phyloP scores from a whole-genome alignment of 345 rosid genomes.

The Raphanus raphanistrum region DNA sequence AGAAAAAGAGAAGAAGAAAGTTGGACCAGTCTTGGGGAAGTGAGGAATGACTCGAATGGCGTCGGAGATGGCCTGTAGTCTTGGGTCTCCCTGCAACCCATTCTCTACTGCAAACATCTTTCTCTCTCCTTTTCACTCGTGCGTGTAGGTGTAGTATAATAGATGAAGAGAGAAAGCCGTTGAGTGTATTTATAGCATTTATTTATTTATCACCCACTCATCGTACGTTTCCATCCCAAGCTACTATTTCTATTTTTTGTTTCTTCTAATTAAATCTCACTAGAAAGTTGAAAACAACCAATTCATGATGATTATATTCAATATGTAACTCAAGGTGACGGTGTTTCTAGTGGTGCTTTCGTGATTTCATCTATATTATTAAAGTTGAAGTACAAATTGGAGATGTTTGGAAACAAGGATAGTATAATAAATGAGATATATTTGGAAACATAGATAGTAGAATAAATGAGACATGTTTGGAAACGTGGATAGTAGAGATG shows the following conservation, averaged over 20 bases:
- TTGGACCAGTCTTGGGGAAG: slow-evolving; percentile 40
- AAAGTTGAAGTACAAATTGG: no score
- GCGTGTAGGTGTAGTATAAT: background rate
- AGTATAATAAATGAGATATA: no score
- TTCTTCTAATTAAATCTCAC: background rate
- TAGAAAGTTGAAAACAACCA: background rate
- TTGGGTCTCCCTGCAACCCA: slow-evolving; percentile 41
- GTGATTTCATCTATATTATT: no score
- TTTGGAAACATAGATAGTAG: no score
- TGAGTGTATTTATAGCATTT: slow-evolving; percentile 25
- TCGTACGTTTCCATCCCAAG: slow-evolving; percentile 22
- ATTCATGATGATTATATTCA: background rate
- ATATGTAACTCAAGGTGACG: background rate
- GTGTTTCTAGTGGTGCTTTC: background rate
- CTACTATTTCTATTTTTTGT: background rate
- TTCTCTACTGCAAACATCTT: slow-evolving; percentile 42
- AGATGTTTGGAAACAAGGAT: no score
- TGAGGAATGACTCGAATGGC: slow-evolving; percentile 45
- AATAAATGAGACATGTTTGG: no score
- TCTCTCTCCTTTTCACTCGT: slow-evolving; percentile 7
- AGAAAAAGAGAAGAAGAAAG: background rate
- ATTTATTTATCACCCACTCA: slow-evolving; percentile 20
- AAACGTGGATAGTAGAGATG: no score
- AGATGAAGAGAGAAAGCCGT: slow-evolving; percentile 13
- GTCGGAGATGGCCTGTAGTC: slow-evolving; percentile 39